phyloP scores from a whole-genome alignment of 257 asterid genomes.

The Solanum neorickii region DNA sequence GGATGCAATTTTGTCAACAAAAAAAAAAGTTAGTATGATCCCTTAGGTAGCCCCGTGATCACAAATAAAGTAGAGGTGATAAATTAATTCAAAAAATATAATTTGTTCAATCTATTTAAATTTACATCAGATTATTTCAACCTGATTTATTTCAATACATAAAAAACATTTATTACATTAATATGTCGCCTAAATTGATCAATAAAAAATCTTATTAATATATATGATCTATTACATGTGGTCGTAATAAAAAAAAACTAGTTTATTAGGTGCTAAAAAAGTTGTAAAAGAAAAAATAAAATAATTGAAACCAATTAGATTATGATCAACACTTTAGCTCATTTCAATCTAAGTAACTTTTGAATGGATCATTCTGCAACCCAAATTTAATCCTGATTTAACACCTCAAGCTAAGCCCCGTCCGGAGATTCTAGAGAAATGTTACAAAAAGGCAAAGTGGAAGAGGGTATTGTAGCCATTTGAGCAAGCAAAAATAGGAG shows the following conservation, averaged over 20 bases:
- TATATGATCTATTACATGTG: neutral
- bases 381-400: neutral
- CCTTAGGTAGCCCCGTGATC: neutral
- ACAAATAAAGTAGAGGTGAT: neutral
- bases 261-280: neutral
- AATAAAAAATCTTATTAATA: neutral
- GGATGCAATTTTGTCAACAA: neutral
- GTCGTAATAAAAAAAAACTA: neutral
- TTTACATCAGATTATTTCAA: neutral
- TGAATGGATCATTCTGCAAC: neutral
- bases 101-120: too few relatives aligned
- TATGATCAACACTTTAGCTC: neutral
- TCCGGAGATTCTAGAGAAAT: neutral
- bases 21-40: neutral
- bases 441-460: neutral
- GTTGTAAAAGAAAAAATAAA: neutral
- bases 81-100: neutral
- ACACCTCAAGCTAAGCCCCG: neutral
- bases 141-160: neutral
- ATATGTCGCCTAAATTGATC: neutral
- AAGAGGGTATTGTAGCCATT: slow-evolving; percentile 28
- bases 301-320: neutral
- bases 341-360: neutral
- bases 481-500: neutral
- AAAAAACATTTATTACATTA: neutral